A percentile compares a stretch with the other conserved stretches of the same genome.
Conservation (phyloP, 768 basidiomycete genomes). For the Amanita jacksonii region DNA sequence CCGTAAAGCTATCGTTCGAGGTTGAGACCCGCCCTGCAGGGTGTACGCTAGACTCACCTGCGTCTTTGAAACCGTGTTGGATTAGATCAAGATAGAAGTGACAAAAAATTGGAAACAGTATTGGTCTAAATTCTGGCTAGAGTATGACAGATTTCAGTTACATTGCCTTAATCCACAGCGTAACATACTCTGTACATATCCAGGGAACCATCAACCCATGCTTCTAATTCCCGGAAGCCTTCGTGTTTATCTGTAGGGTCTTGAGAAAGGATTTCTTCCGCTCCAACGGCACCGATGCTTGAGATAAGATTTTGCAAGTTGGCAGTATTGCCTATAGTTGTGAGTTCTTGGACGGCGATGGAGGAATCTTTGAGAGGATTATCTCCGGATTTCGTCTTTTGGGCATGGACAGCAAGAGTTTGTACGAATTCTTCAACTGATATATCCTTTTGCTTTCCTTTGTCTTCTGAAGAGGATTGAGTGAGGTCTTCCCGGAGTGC, state of each 20-base stretch:
- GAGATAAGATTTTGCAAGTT: conserved; percentile 71
- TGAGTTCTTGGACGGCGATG: conserved; percentile 59
- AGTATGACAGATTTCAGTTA: no score
- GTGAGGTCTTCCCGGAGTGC: conserved; percentile 36
- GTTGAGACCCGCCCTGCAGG: conserved; percentile 5
- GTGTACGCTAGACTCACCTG: conserved; percentile 44
- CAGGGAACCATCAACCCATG: conserved; percentile 84
- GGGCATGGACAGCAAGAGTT: conserved; percentile 56
- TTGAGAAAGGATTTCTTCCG: conserved; percentile 71
- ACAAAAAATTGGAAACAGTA: conserved; percentile 92
- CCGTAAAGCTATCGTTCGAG: conserved; percentile 42
- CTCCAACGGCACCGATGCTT: conserved; percentile 69
- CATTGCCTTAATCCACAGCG: no score
- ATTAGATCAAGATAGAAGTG: conserved; percentile 96
- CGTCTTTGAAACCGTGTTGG: conserved; percentile 81
- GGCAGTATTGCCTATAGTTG: conserved; percentile 56
- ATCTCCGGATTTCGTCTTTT: conserved; percentile 58
- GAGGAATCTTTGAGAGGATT: conserved; percentile 61
- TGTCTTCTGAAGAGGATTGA: conserved; percentile 32
- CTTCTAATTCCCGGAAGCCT: conserved; percentile 77
- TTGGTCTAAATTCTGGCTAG: conserved; percentile 91
- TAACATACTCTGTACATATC: conserved; percentile 79
- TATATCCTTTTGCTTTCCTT: conserved; percentile 32
- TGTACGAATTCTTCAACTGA: conserved; percentile 42
- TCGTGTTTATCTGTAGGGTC: conserved; percentile 83